Evolutionary conservation across 331 rosid species (phyloP).

Genomic region (Spiraea crenata): DNA sequence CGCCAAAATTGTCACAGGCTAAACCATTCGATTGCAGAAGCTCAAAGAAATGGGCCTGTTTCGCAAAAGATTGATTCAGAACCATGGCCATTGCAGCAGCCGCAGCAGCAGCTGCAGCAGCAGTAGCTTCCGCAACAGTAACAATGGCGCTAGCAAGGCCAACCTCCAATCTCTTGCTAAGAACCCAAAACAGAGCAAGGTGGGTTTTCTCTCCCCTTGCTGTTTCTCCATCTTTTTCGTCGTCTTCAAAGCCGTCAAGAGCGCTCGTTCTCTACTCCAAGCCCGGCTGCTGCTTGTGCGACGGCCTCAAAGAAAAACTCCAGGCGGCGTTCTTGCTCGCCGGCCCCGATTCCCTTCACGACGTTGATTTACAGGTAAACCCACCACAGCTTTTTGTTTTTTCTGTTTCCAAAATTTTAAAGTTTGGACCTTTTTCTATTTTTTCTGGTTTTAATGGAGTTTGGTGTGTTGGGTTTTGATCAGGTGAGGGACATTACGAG

Average conservation of each 20-base stretch:
- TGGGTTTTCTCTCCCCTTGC: constrained; percentile 37
- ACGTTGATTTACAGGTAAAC: constrained; percentile 59
- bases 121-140: not conserved
- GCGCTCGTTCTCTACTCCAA: constrained; percentile 82
- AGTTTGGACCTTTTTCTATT: not conserved
- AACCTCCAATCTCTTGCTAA: constrained; percentile 25
- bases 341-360: constrained; percentile 68
- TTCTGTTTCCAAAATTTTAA: not conserved
- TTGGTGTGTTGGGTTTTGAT: constrained; percentile 14
- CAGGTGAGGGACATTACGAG: constrained; percentile 82
- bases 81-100: constrained; percentile 31
- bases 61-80: not conserved
- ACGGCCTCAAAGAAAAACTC: constrained; percentile 95
- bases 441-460: not conserved
- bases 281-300: constrained; percentile 97
- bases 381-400: not conserved
- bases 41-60: constrained; percentile 11
- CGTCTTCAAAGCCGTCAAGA: constrained; percentile 40
- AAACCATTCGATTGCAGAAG: not conserved
- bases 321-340: constrained; percentile 66
- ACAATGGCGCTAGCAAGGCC: constrained; percentile 44
- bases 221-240: constrained; percentile 40
- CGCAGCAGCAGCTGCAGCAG: constrained; percentile 5
- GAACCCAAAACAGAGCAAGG: constrained; percentile 22
- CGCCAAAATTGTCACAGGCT: not conserved